Conservation (phyloP, 1,139 yeast genomes). For the Yamadazyma diospyri region DNA sequence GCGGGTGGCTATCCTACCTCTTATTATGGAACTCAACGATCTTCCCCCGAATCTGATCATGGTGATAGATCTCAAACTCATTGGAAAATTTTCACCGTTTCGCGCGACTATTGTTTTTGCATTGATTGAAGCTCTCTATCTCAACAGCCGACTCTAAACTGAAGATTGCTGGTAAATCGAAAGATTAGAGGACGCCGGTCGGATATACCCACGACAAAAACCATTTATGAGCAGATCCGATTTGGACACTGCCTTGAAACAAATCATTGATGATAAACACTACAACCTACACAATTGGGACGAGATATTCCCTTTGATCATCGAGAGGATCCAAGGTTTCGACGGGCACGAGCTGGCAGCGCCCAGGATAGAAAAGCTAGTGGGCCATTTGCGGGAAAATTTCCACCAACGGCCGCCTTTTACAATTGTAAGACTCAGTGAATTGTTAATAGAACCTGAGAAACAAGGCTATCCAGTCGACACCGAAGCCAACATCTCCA, state of each 20-base stretch:
- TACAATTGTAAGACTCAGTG: slow-evolving; percentile 54
- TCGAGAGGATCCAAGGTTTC: background rate
- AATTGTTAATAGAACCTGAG: slow-evolving; percentile 42
- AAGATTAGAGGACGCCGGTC: too few species aligned
- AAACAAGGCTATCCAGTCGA: slow-evolving; percentile 28
- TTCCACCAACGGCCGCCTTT: slow-evolving; percentile 51
- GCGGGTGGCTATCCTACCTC: too few species aligned
- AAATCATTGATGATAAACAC: slow-evolving; percentile 12
- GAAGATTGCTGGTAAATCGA: too few species aligned
- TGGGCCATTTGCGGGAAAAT: slow-evolving; percentile 17
- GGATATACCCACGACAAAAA: too few species aligned
- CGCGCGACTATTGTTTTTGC: too few species aligned
- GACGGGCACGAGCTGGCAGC: background rate
- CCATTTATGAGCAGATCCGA: background rate
- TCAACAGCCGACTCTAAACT: too few species aligned
- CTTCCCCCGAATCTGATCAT: background rate
- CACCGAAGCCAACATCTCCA: slow-evolving; percentile 23
- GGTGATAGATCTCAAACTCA: background rate
- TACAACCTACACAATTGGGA: slow-evolving; percentile 5
- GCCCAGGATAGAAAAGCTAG: slow-evolving; percentile 9
- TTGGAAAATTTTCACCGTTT: slow-evolving; percentile 5
- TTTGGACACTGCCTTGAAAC: slow-evolving; percentile 7
- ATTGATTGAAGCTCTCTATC: too few species aligned
- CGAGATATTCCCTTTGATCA: slow-evolving; percentile 1
- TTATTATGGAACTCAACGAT: too few species aligned